Evolutionary conservation across 352 stramenopile genomes (phyloP).

Genomic region (Thalassiosira delicatula): DNA sequence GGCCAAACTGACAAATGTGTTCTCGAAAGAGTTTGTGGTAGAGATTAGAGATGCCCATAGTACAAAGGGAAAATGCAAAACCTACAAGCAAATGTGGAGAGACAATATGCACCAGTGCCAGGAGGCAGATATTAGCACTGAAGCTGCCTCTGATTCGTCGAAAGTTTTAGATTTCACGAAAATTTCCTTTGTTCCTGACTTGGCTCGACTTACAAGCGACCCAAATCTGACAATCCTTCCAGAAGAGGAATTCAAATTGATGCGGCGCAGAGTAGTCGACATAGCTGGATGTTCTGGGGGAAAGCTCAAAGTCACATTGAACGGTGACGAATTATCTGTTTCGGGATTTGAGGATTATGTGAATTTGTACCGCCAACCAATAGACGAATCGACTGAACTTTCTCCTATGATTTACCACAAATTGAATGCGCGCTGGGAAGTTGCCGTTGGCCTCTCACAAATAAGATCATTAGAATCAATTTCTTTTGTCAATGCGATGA

Average conservation of each 20-base stretch:
- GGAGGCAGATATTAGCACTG: constrained; percentile 86
- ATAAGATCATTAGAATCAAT: too few species aligned
- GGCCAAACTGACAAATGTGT: constrained; percentile 99
- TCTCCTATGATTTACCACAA: constrained; percentile 89
- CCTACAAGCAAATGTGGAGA: constrained; percentile 88
- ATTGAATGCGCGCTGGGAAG: constrained; percentile 92
- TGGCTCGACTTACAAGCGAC: constrained; percentile 87
- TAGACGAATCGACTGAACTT: too few species aligned
- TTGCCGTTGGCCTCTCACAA: constrained; percentile 92
- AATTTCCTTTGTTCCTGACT: constrained; percentile 96
- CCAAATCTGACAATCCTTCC: constrained; percentile 82
- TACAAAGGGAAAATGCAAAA: constrained; percentile 83
- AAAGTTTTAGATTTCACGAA: constrained; percentile 87
- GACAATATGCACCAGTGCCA: constrained; percentile 94
- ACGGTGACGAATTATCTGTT: constrained; percentile 91
- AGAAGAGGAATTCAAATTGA: constrained; percentile 92
- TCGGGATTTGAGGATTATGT: constrained; percentile 94
- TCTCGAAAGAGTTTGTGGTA: constrained; percentile 95
- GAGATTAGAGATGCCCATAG: constrained; percentile 91
- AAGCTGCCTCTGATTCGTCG: too few species aligned
- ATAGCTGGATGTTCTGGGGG: constrained; percentile 92
- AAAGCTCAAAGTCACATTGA: constrained; percentile 91
- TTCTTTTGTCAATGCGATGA: too few species aligned
- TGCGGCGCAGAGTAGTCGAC: constrained; percentile 97
- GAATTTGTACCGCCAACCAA: constrained; percentile 86